Percentiles rank a stretch among this genome's conserved stretches.
Evolutionary conservation across 2,329 filamentous ascomycete genomes (phyloP).

Genomic region (Periconia digitata): DNA sequence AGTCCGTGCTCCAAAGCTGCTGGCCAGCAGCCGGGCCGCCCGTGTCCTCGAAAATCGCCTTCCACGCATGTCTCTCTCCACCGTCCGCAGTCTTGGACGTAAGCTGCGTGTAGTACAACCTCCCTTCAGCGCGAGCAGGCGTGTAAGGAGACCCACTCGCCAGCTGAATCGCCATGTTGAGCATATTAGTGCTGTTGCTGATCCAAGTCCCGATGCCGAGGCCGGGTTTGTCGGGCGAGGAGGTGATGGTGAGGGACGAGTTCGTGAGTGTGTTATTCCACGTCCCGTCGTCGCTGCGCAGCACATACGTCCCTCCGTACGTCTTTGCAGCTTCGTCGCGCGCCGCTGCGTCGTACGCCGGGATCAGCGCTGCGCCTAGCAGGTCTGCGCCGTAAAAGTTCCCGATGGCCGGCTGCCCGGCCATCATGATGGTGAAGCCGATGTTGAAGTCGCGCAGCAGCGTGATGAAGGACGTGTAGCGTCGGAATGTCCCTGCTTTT

Average conservation of each 20-base stretch:
- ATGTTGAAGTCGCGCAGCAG: conserved; percentile 17
- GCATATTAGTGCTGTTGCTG: conserved; percentile 20
- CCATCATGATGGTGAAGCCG: conserved; percentile 20
- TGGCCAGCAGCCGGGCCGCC: conserved; percentile 15
- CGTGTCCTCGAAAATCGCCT: conserved; percentile 26
- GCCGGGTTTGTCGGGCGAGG: conserved; percentile 12
- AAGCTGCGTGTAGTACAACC: conserved; percentile 26
- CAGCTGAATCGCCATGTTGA: conserved; percentile 16
- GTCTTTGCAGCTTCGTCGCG: conserved; percentile 13
- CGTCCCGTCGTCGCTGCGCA: not conserved
- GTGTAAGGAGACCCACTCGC: conserved; percentile 9
- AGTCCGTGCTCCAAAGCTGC: conserved; percentile 22
- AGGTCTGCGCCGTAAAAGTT: conserved; percentile 15
- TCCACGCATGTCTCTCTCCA: conserved; percentile 20
- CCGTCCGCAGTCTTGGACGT: conserved; percentile 13
- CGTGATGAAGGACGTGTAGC: conserved; percentile 15
- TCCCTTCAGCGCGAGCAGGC: conserved; percentile 11
- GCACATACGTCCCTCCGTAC: conserved; percentile 15
- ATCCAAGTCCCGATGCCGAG: conserved; percentile 15
- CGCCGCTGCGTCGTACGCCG: conserved; percentile 17
- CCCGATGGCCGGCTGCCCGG: conserved; percentile 9
- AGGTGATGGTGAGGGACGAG: conserved; percentile 12
- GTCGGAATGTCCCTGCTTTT: conserved; percentile 15
- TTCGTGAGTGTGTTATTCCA: conserved; percentile 2
- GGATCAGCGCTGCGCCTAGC: conserved; percentile 14